Evolutionary conservation across 1,284 basidiomycete genomes (phyloP).

Genomic region (Fistulina hepatica): DNA sequence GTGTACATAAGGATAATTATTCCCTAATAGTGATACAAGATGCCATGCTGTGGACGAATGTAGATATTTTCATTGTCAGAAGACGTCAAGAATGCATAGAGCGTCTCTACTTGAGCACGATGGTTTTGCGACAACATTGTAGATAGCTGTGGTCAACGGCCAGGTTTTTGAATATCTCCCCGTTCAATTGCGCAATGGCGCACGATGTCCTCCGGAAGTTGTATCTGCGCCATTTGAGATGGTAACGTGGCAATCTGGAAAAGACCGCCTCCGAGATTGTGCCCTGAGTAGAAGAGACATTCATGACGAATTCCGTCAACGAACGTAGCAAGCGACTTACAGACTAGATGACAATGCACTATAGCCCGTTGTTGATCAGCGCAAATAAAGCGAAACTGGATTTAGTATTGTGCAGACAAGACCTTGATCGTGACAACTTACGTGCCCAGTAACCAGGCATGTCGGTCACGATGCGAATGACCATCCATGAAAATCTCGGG

Average conservation of each 20-base stretch:
- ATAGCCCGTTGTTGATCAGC: neutral
- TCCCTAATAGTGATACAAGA: no score
- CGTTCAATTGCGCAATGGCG: slow-evolving; percentile 7
- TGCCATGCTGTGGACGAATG: no score
- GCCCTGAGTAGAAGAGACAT: slow-evolving; percentile 16
- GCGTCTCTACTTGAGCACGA: no score
- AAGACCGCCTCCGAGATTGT: slow-evolving; percentile 12
- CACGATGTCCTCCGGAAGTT: slow-evolving; percentile 10
- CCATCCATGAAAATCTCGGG: slow-evolving; percentile 17
- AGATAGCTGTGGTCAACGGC: no score
- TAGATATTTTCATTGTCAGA: no score
- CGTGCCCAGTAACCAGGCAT: slow-evolving; percentile 17
- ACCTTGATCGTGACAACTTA: slow-evolving; percentile 9
- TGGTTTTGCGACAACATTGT: no score
- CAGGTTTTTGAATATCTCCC: neutral
- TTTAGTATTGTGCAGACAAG: neutral
- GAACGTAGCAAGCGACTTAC: no score
- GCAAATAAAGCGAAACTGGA: neutral
- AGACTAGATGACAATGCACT: neutral
- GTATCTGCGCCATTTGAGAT: neutral
- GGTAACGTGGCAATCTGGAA: slow-evolving; percentile 13
- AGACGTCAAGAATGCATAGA: no score
- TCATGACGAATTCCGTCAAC: no score
- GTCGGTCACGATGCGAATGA: slow-evolving; percentile 19
- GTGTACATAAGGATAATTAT: no score